Conservation (phyloP, 202 grass and related monocot species). For the Miscanthus sacchariflorus region DNA sequence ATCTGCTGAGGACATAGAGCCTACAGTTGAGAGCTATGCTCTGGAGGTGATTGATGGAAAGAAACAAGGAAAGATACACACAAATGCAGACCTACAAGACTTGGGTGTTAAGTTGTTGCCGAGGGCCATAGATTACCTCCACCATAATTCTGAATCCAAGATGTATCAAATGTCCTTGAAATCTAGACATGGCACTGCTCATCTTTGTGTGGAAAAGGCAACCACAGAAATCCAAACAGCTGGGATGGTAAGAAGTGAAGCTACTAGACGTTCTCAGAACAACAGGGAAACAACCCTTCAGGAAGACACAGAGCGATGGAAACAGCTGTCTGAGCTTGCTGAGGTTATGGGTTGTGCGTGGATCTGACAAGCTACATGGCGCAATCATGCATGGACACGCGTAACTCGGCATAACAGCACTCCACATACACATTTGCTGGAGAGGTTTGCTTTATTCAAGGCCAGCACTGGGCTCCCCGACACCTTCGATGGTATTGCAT, state of each 20-base stretch:
- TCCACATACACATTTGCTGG: no score
- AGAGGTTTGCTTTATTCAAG: no score
- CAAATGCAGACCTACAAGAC: background rate
- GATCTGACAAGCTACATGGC: no score
- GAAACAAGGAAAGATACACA: background rate
- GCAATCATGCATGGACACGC: no score
- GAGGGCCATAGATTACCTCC: background rate
- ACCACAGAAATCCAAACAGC: background rate
- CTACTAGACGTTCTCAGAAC: background rate
- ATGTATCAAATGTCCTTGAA: background rate
- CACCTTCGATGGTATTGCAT: no score
- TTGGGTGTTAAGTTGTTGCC: background rate
- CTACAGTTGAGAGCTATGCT: background rate
- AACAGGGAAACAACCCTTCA: background rate
- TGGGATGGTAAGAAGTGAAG: background rate
- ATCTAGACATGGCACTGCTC: constrained; percentile 1
- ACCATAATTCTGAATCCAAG: background rate
- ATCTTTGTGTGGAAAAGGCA: background rate
- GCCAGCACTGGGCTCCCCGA: no score
- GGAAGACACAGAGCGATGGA: background rate
- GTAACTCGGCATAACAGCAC: no score
- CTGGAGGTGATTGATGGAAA: background rate
- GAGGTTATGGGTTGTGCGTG: no score
- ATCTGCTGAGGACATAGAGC: background rate
- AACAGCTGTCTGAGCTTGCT: background rate